Percentiles rank a stretch among this genome's conserved stretches.
Evolutionary conservation across 2,329 filamentous ascomycete species (phyloP).

Genomic region (Fragosphaeria purpurea): DNA sequence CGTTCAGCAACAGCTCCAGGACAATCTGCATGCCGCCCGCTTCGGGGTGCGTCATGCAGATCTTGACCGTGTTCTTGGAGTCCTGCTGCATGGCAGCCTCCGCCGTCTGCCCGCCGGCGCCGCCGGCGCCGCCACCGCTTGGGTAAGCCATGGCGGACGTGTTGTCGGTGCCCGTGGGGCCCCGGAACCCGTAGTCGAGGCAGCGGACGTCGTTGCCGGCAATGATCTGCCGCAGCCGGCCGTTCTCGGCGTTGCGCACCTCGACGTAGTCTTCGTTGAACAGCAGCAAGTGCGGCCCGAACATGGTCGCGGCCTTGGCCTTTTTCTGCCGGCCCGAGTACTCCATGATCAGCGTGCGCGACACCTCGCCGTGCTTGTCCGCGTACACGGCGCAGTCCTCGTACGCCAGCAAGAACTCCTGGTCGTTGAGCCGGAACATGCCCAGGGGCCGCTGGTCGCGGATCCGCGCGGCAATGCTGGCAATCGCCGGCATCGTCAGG

Average conservation of each 20-base stretch:
- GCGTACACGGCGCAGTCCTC: slow-evolving; percentile 96
- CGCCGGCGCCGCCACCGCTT: slow-evolving; percentile 18
- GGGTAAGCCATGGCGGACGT: slow-evolving; percentile 20
- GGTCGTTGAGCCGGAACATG: slow-evolving; percentile 91
- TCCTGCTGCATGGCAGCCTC: slow-evolving; percentile 22
- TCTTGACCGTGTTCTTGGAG: slow-evolving; percentile 72
- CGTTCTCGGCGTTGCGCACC: slow-evolving; percentile 93
- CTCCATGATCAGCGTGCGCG: slow-evolving; percentile 90
- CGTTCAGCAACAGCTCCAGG: slow-evolving; percentile 84
- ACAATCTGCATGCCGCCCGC: slow-evolving; percentile 76
- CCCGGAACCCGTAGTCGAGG: slow-evolving; percentile 71
- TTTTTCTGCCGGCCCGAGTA: slow-evolving; percentile 82
- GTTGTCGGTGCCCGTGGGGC: slow-evolving; percentile 39
- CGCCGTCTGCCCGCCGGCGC: slow-evolving; percentile 18
- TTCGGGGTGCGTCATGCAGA: slow-evolving; percentile 91
- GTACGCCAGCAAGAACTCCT: slow-evolving; percentile 88
- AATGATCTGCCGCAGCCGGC: slow-evolving; percentile 85
- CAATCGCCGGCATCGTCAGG: slow-evolving; percentile 65
- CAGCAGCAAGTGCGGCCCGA: slow-evolving; percentile 80
- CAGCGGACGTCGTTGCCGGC: slow-evolving; percentile 82
- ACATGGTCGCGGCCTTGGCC: slow-evolving; percentile 78
- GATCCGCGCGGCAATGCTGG: slow-evolving; percentile 76
- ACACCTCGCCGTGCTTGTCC: slow-evolving; percentile 95
- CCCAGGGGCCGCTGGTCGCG: slow-evolving; percentile 75
- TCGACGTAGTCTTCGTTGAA: slow-evolving; percentile 97